Evolutionary conservation across 305 asterid genomes (phyloP), one percentile per base, ranked within the genome.

Genomic region (Solanum hybrid): DNA sequence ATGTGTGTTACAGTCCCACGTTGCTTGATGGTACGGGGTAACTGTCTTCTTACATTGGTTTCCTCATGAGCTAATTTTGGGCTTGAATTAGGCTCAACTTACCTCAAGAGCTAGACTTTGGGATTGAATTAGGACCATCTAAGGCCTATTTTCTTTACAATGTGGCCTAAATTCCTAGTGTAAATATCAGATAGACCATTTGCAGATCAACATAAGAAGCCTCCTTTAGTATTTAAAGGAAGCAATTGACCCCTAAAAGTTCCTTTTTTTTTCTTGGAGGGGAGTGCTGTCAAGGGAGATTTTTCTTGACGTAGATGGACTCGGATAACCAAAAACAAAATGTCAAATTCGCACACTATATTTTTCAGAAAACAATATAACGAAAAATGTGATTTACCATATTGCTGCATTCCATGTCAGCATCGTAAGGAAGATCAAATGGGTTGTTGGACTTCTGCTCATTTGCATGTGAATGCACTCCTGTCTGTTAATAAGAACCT

Each of bases 341-440:
- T 17, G 27, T 41, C 73, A 29, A 81, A 83, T 27, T 83, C 87
- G 15, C 37, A 29, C 72, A 45, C 73, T 29, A 83, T 10, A 83
- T 24, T 45, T 83, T 83, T 83, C 88, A 83, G 75, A 83, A 45
- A 83, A 83, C 17, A 83, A 29, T 27, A 83, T 83, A 29, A 83
- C 2, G 11, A 29, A 26, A 70, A 32, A 86, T 37, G 73, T 87
- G 86, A 88, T 94, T 51, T 95, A 97, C 99, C 95, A 77, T 91
- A 91, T 92, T 87, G 73, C 91, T 93, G 88, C 94, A 89, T 93
- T 94, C 96, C 90, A 90, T 88, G 90, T 89, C 92, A 89, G 95
- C 90, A 92, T 95, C 97, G 90, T 87, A 93, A 61, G 98, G 96
- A 86, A 95, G 92, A 92, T 97, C 98, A 93, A 97, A 97, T 87